Evolutionary conservation across 2,329 filamentous ascomycete genomes (phyloP).

Genomic region (Nannizzia gypsea): DNA sequence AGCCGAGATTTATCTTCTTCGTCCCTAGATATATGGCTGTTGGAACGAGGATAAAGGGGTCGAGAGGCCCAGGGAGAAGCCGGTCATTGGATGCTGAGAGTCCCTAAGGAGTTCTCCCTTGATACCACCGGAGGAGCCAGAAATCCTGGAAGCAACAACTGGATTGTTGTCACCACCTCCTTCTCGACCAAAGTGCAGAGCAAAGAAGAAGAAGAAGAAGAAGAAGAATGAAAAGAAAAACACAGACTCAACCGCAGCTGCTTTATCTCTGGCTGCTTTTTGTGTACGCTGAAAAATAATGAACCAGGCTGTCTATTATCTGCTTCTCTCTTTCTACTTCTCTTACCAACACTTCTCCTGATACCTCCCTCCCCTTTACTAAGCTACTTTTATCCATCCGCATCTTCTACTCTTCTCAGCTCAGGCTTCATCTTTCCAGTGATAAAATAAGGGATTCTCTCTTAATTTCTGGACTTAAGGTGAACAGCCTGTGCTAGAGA

Average conservation of each 20-base stretch:
- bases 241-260: not conserved
- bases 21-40: not conserved
- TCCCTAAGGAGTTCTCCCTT: too few species aligned
- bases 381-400: not conserved
- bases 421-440: not conserved
- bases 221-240: not conserved
- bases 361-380: not conserved
- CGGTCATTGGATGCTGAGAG: not conserved
- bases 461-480: not conserved
- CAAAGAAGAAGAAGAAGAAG: not conserved
- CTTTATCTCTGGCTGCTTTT: not conserved
- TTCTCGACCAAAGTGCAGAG: not conserved
- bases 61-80: not conserved
- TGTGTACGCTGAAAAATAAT: not conserved
- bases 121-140: not conserved
- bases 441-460: not conserved
- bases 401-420: not conserved
- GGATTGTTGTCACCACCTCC: not conserved
- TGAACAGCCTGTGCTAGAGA: not conserved
- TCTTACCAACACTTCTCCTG: not conserved
- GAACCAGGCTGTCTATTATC: not conserved
- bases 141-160: slow-evolving; percentile 1
- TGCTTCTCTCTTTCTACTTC: not conserved
- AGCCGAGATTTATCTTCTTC: not conserved
- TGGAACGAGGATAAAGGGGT: not conserved